These are phyloP conservation scores for Linderina pennispora DNA, from an alignment of 192 early-diverging fungal genomes.

Conservation along the genomic window DNA sequence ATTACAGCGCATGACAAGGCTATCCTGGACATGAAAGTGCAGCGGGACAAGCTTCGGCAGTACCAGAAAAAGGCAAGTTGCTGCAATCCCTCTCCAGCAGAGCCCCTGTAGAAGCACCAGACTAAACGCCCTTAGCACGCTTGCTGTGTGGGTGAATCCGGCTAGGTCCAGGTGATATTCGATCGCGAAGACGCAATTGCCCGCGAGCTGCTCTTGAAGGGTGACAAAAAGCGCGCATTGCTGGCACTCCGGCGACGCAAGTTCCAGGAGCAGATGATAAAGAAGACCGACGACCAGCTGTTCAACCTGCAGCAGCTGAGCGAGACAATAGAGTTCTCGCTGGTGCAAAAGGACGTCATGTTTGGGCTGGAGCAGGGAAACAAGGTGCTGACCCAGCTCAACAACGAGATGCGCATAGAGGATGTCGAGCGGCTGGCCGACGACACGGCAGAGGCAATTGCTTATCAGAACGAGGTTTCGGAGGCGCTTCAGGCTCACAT, in stretches of 20 bases:
- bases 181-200: constrained; percentile 78
- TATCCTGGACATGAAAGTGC: constrained; percentile 92
- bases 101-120: too few species aligned
- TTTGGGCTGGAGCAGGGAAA: constrained; percentile 81
- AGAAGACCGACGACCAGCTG: constrained; percentile 82
- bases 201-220: constrained; percentile 62
- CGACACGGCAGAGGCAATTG: constrained; percentile 93
- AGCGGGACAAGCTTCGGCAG: constrained; percentile 88
- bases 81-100: too few species aligned
- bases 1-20: constrained; percentile 89
- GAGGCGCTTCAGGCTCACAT: constrained; percentile 71
- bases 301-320: constrained; percentile 86
- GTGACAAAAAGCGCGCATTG: constrained; percentile 76
- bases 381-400: constrained; percentile 67
- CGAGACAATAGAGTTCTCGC: constrained; percentile 81
- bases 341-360: constrained; percentile 88
- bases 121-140: too few species aligned
- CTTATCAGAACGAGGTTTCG: constrained; percentile 78
- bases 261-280: constrained; percentile 85
- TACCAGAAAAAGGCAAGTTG: constrained; percentile 84
- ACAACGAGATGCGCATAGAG: constrained; percentile 81
- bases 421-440: constrained; percentile 91
- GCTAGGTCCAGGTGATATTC: constrained; percentile 74
- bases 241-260: constrained; percentile 94
- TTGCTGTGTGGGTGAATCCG: too few species aligned